Evolutionary conservation across 768 basidiomycete genomes (phyloP).

Genomic region (Suillus subaureus): DNA sequence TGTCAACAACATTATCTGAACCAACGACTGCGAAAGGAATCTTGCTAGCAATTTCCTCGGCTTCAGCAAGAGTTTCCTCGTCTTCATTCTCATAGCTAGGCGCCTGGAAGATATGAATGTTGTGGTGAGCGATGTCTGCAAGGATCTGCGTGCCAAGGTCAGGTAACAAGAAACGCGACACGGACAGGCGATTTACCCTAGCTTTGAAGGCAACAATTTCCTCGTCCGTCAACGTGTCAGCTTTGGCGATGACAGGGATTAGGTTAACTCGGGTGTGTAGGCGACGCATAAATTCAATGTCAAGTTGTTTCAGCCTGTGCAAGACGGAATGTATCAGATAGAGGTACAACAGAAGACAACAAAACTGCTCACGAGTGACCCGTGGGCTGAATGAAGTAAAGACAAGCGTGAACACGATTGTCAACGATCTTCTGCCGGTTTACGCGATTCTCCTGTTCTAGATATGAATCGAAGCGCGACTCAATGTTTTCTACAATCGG

Average conservation of each 20-base stretch:
- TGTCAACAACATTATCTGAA: slow-evolving; percentile 79
- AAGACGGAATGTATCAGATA: slow-evolving; percentile 3
- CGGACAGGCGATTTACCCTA: slow-evolving; percentile 53
- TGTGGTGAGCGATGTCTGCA: slow-evolving; percentile 90
- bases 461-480: slow-evolving; percentile 94
- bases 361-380: slow-evolving; percentile 83
- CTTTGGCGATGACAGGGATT: slow-evolving; percentile 98
- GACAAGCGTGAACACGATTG: slow-evolving; percentile 97
- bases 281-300: slow-evolving; percentile 98
- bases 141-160: slow-evolving; percentile 63
- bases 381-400: slow-evolving; percentile 99
- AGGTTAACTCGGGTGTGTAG: slow-evolving; percentile 97
- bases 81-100: slow-evolving; percentile 98
- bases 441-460: slow-evolving; percentile 98
- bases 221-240: slow-evolving; percentile 96
- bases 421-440: slow-evolving; percentile 93
- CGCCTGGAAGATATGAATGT: slow-evolving; percentile 97
- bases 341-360: not conserved
- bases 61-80: slow-evolving; percentile 96
- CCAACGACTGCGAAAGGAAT: slow-evolving; percentile 99
- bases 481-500: slow-evolving; percentile 99
- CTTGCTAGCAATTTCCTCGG: slow-evolving; percentile 97
- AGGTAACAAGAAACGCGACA: slow-evolving; percentile 1
- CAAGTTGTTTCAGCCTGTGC: slow-evolving; percentile 89
- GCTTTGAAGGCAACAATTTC: slow-evolving; percentile 93